A percentile compares a stretch with the other conserved stretches of the same genome.
These are phyloP conservation scores for Verticillium nonalfalfae DNA, from an alignment of 2,329 filamentous ascomycete species.

Conservation along the genomic window DNA sequence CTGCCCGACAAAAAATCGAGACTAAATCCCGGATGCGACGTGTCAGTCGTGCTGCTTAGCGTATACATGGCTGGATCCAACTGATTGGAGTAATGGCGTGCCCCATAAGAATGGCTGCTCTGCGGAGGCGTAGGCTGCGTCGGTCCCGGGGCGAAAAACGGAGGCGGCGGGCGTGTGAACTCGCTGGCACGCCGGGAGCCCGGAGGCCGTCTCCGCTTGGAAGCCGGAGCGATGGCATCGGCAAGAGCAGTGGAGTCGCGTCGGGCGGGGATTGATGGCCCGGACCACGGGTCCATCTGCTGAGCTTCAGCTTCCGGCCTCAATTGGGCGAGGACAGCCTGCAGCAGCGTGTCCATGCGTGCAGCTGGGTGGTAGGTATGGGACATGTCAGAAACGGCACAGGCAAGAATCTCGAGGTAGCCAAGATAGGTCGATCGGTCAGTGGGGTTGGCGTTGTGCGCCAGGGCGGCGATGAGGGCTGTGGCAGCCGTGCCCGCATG, in stretches of 20 bases:
- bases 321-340: constrained; percentile 44
- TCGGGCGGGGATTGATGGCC: constrained; percentile 1
- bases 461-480: constrained; percentile 43
- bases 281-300: background rate
- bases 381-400: constrained; percentile 45
- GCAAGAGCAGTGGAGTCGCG: background rate
- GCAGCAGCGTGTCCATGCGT: constrained; percentile 45
- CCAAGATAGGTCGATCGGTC: constrained; percentile 31
- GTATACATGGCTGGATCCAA: constrained; percentile 19
- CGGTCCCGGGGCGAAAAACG: constrained; percentile 14
- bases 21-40: constrained; percentile 11
- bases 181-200: constrained; percentile 22
- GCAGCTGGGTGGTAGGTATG: constrained; percentile 45
- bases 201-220: constrained; percentile 22
- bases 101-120: constrained; percentile 4
- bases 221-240: constrained; percentile 12
- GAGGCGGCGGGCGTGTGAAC: constrained; percentile 20
- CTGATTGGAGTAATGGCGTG: constrained; percentile 13
- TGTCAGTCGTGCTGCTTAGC: constrained; percentile 11
- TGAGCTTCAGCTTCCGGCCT: constrained; percentile 19
- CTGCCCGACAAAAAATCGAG: constrained; percentile 20
- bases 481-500: constrained; percentile 49
- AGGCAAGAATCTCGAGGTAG: constrained; percentile 46
- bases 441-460: constrained; percentile 25
- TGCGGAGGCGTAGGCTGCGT: constrained; percentile 14